Evolutionary conservation across 2,329 filamentous ascomycete genomes (phyloP).

Genomic region (Botrytis sinoallii): DNA sequence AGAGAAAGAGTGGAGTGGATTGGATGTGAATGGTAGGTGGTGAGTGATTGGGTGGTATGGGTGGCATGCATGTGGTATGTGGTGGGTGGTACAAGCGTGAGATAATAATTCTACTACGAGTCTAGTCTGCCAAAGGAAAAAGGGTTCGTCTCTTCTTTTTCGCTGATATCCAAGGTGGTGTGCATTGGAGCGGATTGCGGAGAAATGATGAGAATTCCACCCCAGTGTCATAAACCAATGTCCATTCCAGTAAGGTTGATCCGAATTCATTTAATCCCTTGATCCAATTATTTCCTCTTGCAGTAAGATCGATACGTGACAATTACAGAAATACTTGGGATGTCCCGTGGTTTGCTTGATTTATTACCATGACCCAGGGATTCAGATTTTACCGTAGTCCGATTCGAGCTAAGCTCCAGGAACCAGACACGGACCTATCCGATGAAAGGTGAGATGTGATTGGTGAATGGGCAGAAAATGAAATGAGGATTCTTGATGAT

Average conservation of each 20-base stretch:
- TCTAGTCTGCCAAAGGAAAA: not conserved
- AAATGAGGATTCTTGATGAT: not conserved
- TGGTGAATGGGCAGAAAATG: not conserved
- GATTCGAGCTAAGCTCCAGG: not conserved
- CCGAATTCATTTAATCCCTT: not conserved
- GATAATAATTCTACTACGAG: no score
- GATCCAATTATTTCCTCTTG: not conserved
- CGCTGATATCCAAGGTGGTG: not conserved
- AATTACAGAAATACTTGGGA: not conserved
- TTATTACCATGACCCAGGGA: not conserved
- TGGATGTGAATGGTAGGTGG: not conserved
- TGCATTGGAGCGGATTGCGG: not conserved
- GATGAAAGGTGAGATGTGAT: not conserved
- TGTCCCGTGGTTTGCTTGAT: no score
- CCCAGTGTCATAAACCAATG: not conserved
- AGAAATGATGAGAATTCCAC: not conserved
- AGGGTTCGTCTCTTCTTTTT: conserved; percentile 12
- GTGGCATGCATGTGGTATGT: not conserved
- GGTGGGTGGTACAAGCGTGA: not conserved
- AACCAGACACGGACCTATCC: not conserved
- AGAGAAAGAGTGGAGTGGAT: not conserved
- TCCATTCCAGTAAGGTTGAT: not conserved
- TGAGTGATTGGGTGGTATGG: no score
- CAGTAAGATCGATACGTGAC: not conserved
- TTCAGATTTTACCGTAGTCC: not conserved